These are phyloP conservation scores for Elsinoe ampelina DNA, from an alignment of 2,329 filamentous ascomycete species.

Conservation along the genomic window DNA sequence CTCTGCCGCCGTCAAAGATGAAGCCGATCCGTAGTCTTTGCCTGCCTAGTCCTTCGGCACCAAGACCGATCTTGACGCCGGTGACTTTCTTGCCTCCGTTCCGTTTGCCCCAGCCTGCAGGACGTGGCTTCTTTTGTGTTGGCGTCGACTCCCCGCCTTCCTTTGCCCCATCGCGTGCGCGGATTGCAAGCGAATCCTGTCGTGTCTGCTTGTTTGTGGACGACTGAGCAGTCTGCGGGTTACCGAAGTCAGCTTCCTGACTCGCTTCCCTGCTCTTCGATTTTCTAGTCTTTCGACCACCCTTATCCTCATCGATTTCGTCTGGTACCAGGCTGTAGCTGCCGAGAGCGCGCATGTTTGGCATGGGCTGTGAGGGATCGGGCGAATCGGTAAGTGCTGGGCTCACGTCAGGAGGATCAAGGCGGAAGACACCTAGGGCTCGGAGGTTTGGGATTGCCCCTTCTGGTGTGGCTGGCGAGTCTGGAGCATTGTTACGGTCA, in stretches of 20 bases:
- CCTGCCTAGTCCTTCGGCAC: background rate
- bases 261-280: background rate
- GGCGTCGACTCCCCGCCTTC: background rate
- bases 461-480: background rate
- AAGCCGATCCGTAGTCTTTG: slow-evolving; percentile 1
- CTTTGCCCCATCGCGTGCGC: background rate
- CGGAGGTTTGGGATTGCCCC: background rate
- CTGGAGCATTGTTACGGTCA: background rate
- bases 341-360: background rate
- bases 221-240: background rate
- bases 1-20: slow-evolving; percentile 7
- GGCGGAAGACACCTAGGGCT: background rate
- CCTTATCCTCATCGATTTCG: background rate
- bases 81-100: slow-evolving; percentile 2
- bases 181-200: background rate
- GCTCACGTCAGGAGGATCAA: background rate
- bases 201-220: background rate
- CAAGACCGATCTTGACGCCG: slow-evolving; percentile 1
- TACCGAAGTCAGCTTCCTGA: background rate
- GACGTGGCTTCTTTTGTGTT: background rate
- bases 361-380: background rate
- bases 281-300: background rate
- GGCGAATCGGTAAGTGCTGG: background rate
- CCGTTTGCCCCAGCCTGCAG: background rate
- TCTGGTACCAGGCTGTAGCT: background rate